These are phyloP conservation scores for Cicer judaicum DNA, from an alignment of 306 rosid species.

Conservation along the genomic window DNA sequence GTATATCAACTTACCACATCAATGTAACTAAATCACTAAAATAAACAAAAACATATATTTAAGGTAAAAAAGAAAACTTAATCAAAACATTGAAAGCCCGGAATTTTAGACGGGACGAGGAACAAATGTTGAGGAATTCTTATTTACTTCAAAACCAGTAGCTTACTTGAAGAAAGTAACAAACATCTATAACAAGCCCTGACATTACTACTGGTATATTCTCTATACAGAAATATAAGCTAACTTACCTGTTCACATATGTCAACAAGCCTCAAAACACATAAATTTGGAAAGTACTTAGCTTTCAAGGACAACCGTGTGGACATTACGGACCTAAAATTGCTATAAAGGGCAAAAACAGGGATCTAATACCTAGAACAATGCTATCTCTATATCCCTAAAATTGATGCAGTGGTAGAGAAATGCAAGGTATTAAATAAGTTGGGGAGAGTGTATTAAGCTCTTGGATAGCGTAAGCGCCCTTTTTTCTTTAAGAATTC, in stretches of 20 bases:
- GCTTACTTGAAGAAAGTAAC: constrained; percentile 14
- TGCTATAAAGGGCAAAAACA: constrained; percentile 43
- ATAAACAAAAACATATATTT: no score
- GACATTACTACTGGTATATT: constrained; percentile 25
- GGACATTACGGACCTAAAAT: constrained; percentile 52
- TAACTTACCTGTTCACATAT: constrained; percentile 39
- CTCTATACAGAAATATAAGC: constrained; percentile 53
- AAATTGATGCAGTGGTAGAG: constrained; percentile 46
- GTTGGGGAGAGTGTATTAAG: constrained; percentile 45
- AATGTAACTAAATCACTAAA: no score
- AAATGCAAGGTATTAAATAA: constrained; percentile 36
- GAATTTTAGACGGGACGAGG: neutral
- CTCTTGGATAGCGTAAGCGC: constrained; percentile 92
- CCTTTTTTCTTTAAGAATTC: constrained; percentile 97
- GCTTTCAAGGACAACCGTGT: constrained; percentile 51
- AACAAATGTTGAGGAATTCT: neutral
- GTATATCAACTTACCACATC: no score
- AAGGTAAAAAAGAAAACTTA: neutral
- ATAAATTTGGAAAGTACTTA: constrained; percentile 41
- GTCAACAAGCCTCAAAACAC: constrained; percentile 44
- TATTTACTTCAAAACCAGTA: constrained; percentile 26
- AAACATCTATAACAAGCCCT: constrained; percentile 37
- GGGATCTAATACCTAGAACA: constrained; percentile 52
- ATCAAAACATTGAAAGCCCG: neutral
- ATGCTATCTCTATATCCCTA: constrained; percentile 51